Conservation (phyloP, 1,284 basidiomycete genomes). For the Psilocybe mexicana region DNA sequence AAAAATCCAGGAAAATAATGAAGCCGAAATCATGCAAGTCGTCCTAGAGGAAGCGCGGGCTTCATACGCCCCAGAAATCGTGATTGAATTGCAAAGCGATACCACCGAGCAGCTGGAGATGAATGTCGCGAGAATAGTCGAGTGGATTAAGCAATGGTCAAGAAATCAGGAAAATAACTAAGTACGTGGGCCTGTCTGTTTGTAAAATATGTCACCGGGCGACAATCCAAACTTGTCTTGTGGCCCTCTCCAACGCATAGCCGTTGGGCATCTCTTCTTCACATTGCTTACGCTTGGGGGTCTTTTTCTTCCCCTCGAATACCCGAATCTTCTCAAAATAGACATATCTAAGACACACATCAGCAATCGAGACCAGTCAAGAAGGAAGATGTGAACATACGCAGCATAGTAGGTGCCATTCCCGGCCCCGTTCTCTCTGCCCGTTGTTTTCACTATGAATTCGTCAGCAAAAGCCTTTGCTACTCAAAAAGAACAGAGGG, state of each 20-base stretch:
- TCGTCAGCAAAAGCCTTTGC: neutral
- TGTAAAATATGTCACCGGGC: neutral
- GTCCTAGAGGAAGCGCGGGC: conserved; percentile 87
- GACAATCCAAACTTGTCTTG: conserved; percentile 28
- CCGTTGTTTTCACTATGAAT: conserved; percentile 41
- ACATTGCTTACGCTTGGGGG: conserved; percentile 37
- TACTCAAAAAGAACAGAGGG: neutral
- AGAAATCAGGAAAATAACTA: conserved; percentile 43
- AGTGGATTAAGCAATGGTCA: conserved; percentile 85
- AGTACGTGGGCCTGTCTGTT: neutral
- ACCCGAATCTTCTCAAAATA: conserved; percentile 53
- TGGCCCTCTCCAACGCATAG: conserved; percentile 31
- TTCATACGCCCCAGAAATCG: conserved; percentile 83
- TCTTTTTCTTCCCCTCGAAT: conserved; percentile 49
- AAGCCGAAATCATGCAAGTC: conserved; percentile 97
- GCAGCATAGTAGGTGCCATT: conserved; percentile 48
- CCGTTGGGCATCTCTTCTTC: conserved; percentile 34
- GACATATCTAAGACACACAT: conserved; percentile 35
- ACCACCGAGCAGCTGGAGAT: conserved; percentile 80
- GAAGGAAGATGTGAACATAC: conserved; percentile 30
- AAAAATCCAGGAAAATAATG: conserved; percentile 98
- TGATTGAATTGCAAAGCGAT: conserved; percentile 87
- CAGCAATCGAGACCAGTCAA: neutral
- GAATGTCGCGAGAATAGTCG: conserved; percentile 82
- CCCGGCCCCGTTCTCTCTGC: conserved; percentile 39